A percentile compares a stretch with the other conserved stretches of the same genome.
These are phyloP conservation scores for Fusarium siculi DNA, from an alignment of 2,329 filamentous ascomycete species.

Conservation along the genomic window DNA sequence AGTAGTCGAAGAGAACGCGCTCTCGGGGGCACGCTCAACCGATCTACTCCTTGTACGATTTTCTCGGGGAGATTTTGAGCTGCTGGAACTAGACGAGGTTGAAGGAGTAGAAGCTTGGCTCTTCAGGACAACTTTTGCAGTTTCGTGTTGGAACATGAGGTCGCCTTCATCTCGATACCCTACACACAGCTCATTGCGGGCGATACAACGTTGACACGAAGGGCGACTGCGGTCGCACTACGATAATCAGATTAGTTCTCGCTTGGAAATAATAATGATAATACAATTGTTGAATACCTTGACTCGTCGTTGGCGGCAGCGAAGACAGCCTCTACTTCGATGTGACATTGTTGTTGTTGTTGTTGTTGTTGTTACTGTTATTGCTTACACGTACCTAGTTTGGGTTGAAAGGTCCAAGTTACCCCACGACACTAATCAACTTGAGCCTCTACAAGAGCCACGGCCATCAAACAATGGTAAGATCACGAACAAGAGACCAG, in stretches of 20 bases:
- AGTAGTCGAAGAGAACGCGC: neutral
- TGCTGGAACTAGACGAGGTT: neutral
- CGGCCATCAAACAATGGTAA: neutral
- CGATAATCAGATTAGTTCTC: neutral
- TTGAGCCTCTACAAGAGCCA: neutral
- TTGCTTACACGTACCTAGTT: too few species aligned
- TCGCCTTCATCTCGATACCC: slow-evolving; percentile 52
- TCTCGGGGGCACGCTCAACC: slow-evolving; percentile 10
- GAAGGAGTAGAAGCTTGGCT: slow-evolving; percentile 21
- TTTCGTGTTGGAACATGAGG: slow-evolving; percentile 53
- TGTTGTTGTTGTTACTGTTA: neutral
- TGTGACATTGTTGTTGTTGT: slow-evolving; percentile 32
- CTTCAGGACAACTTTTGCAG: slow-evolving; percentile 43
- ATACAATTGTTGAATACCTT: slow-evolving; percentile 22
- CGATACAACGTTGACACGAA: slow-evolving; percentile 51
- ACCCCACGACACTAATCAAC: slow-evolving; percentile 9
- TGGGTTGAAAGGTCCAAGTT: slow-evolving; percentile 9
- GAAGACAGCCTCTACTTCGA: slow-evolving; percentile 48
- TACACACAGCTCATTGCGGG: slow-evolving; percentile 51
- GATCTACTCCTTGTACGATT: slow-evolving; percentile 29
- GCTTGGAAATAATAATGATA: neutral
- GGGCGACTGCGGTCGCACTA: slow-evolving; percentile 50
- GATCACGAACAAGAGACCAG: neutral
- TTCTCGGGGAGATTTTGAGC: neutral
- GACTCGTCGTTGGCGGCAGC: slow-evolving; percentile 47